Evolutionary conservation across 2,329 filamentous ascomycete species (phyloP).

Genomic region (Sphaerulina vaccinii): DNA sequence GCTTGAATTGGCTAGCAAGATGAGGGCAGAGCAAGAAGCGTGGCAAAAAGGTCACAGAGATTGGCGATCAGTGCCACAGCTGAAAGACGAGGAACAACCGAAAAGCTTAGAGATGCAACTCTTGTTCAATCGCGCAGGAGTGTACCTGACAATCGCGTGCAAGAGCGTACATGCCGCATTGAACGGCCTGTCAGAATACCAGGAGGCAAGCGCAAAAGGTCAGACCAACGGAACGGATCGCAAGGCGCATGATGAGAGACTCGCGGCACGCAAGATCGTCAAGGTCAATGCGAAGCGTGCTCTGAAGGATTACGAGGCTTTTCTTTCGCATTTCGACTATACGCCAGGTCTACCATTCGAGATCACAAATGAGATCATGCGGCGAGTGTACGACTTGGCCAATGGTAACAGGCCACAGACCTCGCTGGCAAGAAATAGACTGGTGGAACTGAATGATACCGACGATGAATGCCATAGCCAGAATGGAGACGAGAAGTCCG

Average conservation of each 20-base stretch:
- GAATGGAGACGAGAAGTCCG: constrained; percentile 25
- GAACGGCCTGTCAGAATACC: constrained; percentile 44
- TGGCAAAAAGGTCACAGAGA: constrained; percentile 43
- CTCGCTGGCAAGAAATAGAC: constrained; percentile 31
- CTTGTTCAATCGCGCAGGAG: constrained; percentile 71
- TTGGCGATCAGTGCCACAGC: constrained; percentile 52
- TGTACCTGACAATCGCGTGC: constrained; percentile 70
- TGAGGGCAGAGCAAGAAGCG: constrained; percentile 39
- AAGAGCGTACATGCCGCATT: constrained; percentile 61
- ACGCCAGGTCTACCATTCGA: constrained; percentile 67
- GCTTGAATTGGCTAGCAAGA: constrained; percentile 52
- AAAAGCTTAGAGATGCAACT: constrained; percentile 72
- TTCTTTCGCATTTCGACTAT: constrained; percentile 74
- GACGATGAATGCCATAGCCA: constrained; percentile 23
- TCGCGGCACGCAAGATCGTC: constrained; percentile 66
- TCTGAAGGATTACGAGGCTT: constrained; percentile 70
- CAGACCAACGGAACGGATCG: constrained; percentile 47
- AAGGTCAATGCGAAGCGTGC: constrained; percentile 74
- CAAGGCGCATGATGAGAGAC: constrained; percentile 48
- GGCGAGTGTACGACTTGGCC: constrained; percentile 58
- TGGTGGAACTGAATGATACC: constrained; percentile 31
- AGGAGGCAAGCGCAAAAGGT: constrained; percentile 32
- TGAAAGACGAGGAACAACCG: constrained; percentile 66
- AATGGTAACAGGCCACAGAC: constrained; percentile 43
- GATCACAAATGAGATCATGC: constrained; percentile 56